Percentiles rank a stretch among this genome's conserved stretches.
Conservation (phyloP, 2,329 filamentous ascomycete genomes). For the Colletotrichum godetiae region DNA sequence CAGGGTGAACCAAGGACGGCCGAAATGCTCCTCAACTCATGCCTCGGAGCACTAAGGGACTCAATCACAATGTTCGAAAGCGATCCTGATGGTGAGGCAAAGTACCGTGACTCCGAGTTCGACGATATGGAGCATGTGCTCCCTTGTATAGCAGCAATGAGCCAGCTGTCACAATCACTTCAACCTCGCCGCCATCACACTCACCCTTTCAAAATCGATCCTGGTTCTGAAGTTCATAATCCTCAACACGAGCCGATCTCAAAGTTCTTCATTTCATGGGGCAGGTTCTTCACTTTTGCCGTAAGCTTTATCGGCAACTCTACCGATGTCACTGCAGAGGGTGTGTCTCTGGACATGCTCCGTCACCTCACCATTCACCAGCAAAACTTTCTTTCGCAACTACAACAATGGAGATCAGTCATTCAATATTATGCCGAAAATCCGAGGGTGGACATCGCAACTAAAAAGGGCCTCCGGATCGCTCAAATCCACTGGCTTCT, state of each 20-base stretch:
- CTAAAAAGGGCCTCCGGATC: constrained; percentile 23
- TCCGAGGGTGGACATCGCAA: background rate
- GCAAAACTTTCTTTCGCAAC: constrained; percentile 15
- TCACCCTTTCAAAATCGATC: constrained; percentile 25
- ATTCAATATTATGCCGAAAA: constrained; percentile 11
- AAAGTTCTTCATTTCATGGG: constrained; percentile 28
- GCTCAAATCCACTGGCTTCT: constrained; percentile 30
- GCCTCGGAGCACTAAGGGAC: constrained; percentile 20
- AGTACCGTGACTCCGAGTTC: constrained; percentile 13
- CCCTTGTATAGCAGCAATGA: constrained; percentile 36
- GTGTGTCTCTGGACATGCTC: background rate
- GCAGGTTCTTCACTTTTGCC: constrained; percentile 31
- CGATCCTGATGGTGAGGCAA: background rate
- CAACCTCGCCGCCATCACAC: constrained; percentile 17
- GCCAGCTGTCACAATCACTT: constrained; percentile 28
- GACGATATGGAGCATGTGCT: constrained; percentile 36
- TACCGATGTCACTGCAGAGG: background rate
- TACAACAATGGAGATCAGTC: constrained; percentile 10
- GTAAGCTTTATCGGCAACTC: constrained; percentile 23
- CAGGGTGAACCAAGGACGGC: constrained; percentile 31
- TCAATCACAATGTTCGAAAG: constrained; percentile 16
- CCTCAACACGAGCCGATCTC: constrained; percentile 9
- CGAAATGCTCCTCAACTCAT: constrained; percentile 27
- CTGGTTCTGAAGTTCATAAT: constrained; percentile 13
- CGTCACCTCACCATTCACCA: constrained; percentile 6